These are phyloP conservation scores for Myriosclerotinia scirpicola DNA, from an alignment of 2,329 filamentous ascomycete genomes.

Conservation along the genomic window DNA sequence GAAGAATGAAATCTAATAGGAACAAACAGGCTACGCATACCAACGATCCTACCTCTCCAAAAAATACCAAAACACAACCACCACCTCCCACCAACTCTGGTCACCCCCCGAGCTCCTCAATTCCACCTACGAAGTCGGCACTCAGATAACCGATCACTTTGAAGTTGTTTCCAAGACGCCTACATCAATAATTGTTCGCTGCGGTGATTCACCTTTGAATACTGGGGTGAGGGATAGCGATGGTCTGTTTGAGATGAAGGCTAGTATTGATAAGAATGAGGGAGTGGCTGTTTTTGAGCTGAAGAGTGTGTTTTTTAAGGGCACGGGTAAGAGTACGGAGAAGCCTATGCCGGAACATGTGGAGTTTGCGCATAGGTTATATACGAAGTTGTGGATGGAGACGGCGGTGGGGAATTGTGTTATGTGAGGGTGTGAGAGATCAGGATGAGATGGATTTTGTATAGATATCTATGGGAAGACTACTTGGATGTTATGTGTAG, in stretches of 20 bases:
- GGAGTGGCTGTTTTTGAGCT: slow-evolving; percentile 62
- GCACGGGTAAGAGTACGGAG: slow-evolving; percentile 45
- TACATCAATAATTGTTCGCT: slow-evolving; percentile 61
- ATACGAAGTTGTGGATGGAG: slow-evolving; percentile 58
- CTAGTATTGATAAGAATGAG: slow-evolving; percentile 60
- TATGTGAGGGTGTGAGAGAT: slow-evolving; percentile 21
- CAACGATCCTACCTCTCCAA: slow-evolving; percentile 59
- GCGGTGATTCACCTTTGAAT: slow-evolving; percentile 63
- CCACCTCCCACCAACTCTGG: slow-evolving; percentile 63
- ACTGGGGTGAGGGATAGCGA: slow-evolving; percentile 57
- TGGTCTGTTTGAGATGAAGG: slow-evolving; percentile 65
- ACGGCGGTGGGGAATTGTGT: slow-evolving; percentile 43
- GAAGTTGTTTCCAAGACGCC: slow-evolving; percentile 66
- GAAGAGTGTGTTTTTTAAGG: slow-evolving; percentile 63
- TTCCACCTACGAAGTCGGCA: slow-evolving; percentile 62
- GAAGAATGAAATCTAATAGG: slow-evolving; percentile 10
- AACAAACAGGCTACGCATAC: slow-evolving; percentile 48
- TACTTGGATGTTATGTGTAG: background rate
- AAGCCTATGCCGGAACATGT: slow-evolving; percentile 49
- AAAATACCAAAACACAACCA: slow-evolving; percentile 55
- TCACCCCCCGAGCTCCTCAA: slow-evolving; percentile 52
- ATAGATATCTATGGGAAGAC: background rate
- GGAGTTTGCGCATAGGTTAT: slow-evolving; percentile 54
- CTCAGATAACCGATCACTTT: slow-evolving; percentile 68
- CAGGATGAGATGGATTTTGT: background rate